A percentile compares a stretch with the other conserved stretches of the same genome.
phyloP scores from a whole-genome alignment of 2,329 filamentous ascomycete species.

The Dothistroma pini region DNA sequence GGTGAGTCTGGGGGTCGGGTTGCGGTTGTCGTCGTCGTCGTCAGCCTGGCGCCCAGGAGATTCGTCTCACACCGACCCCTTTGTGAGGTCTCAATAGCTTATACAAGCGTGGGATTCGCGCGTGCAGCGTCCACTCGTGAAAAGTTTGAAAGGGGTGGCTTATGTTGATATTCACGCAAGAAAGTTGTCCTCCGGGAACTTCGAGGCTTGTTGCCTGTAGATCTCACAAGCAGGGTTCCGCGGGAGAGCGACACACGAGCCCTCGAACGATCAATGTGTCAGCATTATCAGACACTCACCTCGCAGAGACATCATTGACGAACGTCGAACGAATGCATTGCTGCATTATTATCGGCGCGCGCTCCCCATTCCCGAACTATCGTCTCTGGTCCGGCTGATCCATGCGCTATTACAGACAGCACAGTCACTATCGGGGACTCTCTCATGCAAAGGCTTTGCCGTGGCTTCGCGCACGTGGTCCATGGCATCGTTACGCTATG shows the following conservation, averaged over 20 bases:
- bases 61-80: neutral
- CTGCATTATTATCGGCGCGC: no score
- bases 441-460: neutral
- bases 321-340: no score
- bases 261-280: no score
- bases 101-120: neutral
- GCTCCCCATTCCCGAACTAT: no score
- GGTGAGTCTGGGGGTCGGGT: neutral
- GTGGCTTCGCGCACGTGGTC: no score
- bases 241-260: neutral
- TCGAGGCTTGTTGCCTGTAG: neutral
- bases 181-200: neutral
- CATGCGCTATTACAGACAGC: no score
- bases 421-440: neutral
- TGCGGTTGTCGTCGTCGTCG: constrained; percentile 5
- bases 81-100: neutral
- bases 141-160: neutral
- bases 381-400: no score
- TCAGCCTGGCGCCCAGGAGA: neutral
- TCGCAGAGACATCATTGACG: no score
- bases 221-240: neutral
- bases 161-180: neutral
- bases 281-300: no score
- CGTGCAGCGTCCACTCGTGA: neutral
- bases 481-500: no score